A percentile compares a stretch with the other conserved stretches of the same genome.
Evolutionary conservation across 305 asterid genomes (phyloP).

Genomic region (Salvia sclarea): DNA sequence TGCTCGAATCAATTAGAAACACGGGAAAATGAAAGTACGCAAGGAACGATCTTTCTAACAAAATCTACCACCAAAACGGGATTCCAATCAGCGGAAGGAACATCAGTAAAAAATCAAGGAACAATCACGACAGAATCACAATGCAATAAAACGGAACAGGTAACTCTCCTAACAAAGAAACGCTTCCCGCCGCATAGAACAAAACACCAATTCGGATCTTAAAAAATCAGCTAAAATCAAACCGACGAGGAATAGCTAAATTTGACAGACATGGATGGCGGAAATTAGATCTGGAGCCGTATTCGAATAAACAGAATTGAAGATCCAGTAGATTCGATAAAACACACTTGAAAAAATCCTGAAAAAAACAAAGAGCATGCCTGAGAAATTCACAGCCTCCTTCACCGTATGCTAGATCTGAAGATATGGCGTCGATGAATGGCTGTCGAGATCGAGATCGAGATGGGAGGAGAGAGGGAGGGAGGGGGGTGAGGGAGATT

Average conservation of each 20-base stretch:
- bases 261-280: not conserved
- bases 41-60: conserved; percentile 7
- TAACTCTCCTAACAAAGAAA: not conserved
- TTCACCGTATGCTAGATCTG: conserved; percentile 33
- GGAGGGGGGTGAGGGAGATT: conserved; percentile 23
- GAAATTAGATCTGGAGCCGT: conserved; percentile 34
- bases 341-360: not conserved
- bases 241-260: conserved; percentile 5
- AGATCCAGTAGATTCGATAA: conserved; percentile 25
- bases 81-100: conserved; percentile 2
- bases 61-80: conserved; percentile 18
- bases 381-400: conserved; percentile 28
- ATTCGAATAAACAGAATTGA: conserved; percentile 10
- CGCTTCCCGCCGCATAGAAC: not conserved
- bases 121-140: conserved; percentile 13
- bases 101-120: not conserved
- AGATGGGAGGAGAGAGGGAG: conserved; percentile 5
- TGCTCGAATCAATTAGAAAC: conserved; percentile 25
- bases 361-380: conserved; percentile 16
- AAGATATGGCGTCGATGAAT: conserved; percentile 41
- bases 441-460: conserved; percentile 34
- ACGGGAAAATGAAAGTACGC: not conserved
- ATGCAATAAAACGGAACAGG: conserved; percentile 12
- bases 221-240: not conserved
- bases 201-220: conserved; percentile 32